These are phyloP conservation scores for Aegilops speltoides DNA, from an alignment of 176 grass and related monocot genomes.

Conservation along the genomic window DNA sequence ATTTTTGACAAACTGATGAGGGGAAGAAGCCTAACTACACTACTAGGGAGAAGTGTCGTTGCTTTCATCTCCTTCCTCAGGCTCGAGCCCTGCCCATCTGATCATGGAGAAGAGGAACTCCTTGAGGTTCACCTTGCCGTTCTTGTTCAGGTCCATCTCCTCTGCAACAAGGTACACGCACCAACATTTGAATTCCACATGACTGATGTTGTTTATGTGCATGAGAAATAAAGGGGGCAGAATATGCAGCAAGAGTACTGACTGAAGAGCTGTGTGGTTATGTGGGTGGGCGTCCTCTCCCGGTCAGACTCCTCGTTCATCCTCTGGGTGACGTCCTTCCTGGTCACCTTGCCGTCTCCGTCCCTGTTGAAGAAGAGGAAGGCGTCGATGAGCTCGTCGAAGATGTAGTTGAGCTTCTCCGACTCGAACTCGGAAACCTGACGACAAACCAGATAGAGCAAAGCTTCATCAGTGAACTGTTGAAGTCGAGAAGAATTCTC, in stretches of 20 bases:
- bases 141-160: constrained; percentile 76
- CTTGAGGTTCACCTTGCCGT: constrained; percentile 73
- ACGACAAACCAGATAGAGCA: neutral
- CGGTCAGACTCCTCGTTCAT: constrained; percentile 56
- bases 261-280: constrained; percentile 61
- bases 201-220: neutral
- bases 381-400: constrained; percentile 63
- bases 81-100: constrained; percentile 64
- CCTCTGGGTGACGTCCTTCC: constrained; percentile 50
- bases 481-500: neutral
- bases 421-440: constrained; percentile 54
- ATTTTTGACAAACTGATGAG: neutral
- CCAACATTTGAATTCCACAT: neutral
- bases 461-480: too few relatives aligned
- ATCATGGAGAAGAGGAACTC: constrained; percentile 64
- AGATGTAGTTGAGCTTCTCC: constrained; percentile 49
- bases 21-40: neutral
- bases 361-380: constrained; percentile 72
- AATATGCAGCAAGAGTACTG: constrained; percentile 8
- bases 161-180: constrained; percentile 36
- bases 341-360: constrained; percentile 52
- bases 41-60: constrained; percentile 19
- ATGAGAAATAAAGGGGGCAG: neutral
- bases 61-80: constrained; percentile 39
- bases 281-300: constrained; percentile 58